Base-by-base conservation (phyloP, 768 basidiomycete genomes). In the Trametes maxima region DNA sequence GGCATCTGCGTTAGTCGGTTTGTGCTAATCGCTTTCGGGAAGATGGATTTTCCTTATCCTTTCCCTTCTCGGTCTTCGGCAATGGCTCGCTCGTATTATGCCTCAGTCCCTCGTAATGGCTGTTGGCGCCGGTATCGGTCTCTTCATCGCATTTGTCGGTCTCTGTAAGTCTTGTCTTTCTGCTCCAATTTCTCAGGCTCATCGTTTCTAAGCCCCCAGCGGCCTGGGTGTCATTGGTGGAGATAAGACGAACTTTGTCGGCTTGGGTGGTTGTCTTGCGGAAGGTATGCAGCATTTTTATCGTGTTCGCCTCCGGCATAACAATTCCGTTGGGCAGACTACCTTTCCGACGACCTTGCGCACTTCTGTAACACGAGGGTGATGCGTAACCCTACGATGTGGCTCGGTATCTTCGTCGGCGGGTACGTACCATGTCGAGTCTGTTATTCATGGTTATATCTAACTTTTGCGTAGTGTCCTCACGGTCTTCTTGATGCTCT, bases 81-180 rank as follows among this genome's bases (percentile, higher is more conserved):
- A 94, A 76, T 95, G 92, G 93, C 81, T 95, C 5, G 90, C 88
- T 14, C 85, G 93, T 16, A 83, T 92, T 57, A 94, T 95, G 85
- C 93, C 93, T 1, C 89, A 90, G 64, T 94, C 92, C 3, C 81
- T 95, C 25, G 86, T 93, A 4, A 81, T 93, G 57, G 88, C 92
- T 1, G 90, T 93, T 12, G 93, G 92, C 44, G 85, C 90, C 39
- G 93, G 92, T 59, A 94, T 95, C 68, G 93, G 93, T 61, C 73
- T 95, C 17, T 95, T 91, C 74, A 91, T 95, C 65, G 91, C 92
- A 81, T 90, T 67, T 69, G 85, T 82, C 25, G 44, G 54, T 54
- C 60, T 60, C 44, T 56, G 62, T 64, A 35, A 36, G 62, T 56
- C 13, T 4, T 45, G 33, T 37, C 54, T 22, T 42, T 22, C 8